A percentile compares a stretch with the other conserved stretches of the same genome.
Conservation (phyloP, 129 eudicot genomes). For the Arctium minus region DNA sequence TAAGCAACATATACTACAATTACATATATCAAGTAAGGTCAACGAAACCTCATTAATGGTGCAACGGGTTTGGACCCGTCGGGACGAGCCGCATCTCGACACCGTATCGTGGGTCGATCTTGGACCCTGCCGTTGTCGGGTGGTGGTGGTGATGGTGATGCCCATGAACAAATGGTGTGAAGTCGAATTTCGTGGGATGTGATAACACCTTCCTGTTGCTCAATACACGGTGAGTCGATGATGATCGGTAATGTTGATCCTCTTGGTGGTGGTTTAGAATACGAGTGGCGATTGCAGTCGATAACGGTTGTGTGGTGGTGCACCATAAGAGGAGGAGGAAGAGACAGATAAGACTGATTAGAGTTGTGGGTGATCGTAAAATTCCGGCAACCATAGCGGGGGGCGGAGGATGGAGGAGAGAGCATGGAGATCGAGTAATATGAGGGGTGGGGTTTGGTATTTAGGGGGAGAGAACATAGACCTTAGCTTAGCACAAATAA, state of each 20-base stretch:
- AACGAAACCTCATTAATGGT: constrained; percentile 45
- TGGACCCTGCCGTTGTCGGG: neutral
- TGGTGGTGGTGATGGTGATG: constrained; percentile 16
- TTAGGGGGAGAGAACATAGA: constrained; percentile 28
- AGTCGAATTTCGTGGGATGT: constrained; percentile 28
- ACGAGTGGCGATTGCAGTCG: neutral
- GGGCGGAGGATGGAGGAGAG: constrained; percentile 26
- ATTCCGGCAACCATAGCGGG: constrained; percentile 38
- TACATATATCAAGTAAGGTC: constrained; percentile 19
- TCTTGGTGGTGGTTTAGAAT: constrained; percentile 14
- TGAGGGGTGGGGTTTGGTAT: constrained; percentile 5
- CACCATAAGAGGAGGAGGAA: constrained; percentile 20
- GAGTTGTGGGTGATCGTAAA: constrained; percentile 15
- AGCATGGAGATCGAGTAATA: constrained; percentile 12
- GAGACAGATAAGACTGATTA: constrained; percentile 16
- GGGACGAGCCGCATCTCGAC: constrained; percentile 53
- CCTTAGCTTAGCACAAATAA: constrained; percentile 21
- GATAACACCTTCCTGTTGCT: constrained; percentile 6
- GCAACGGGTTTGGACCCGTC: constrained; percentile 69
- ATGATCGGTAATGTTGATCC: neutral
- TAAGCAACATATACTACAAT: constrained; percentile 25
- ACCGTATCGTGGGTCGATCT: constrained; percentile 47
- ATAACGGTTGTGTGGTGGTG: constrained; percentile 11
- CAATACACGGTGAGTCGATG: constrained; percentile 6
- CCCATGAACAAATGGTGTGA: constrained; percentile 43